Conservation (phyloP, 2,329 filamentous ascomycete species). For the Hyphodiscus sp. region DNA sequence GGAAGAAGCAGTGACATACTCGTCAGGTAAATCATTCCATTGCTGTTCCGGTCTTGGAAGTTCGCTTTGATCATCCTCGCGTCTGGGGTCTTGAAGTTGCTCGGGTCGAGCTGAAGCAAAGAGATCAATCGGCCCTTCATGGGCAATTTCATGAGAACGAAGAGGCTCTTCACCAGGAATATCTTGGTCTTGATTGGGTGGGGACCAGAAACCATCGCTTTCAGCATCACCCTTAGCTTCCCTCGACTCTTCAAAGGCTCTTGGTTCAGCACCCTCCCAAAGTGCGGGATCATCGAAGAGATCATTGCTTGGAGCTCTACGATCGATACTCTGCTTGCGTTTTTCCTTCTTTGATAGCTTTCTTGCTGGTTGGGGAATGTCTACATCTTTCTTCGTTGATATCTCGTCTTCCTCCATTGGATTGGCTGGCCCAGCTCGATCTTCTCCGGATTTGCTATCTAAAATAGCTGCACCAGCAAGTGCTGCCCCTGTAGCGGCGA, state of each 20-base stretch:
- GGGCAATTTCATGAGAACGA: neutral
- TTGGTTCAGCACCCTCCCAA: conserved; percentile 38
- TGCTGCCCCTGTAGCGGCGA: conserved; percentile 13
- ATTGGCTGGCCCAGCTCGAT: neutral
- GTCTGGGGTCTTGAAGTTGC: neutral
- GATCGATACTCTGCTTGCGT: conserved; percentile 35
- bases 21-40: conserved; percentile 7
- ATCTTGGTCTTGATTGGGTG: conserved; percentile 20
- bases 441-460: conserved; percentile 4
- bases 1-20: conserved; percentile 6
- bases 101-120: neutral
- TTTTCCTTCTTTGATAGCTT: conserved; percentile 33
- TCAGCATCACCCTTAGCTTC: conserved; percentile 18
- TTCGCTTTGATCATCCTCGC: neutral
- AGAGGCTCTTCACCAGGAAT: conserved; percentile 6
- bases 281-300: conserved; percentile 39
- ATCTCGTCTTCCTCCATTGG: neutral
- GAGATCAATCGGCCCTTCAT: neutral
- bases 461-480: conserved; percentile 16
- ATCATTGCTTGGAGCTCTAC: conserved; percentile 34
- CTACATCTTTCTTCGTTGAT: conserved; percentile 30
- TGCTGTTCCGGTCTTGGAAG: conserved; percentile 1
- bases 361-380: conserved; percentile 31
- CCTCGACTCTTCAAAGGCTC: conserved; percentile 22
- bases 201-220: conserved; percentile 30